phyloP scores from a whole-genome alignment of 805 yeast genomes.

The Teunomyces gatunensis region DNA sequence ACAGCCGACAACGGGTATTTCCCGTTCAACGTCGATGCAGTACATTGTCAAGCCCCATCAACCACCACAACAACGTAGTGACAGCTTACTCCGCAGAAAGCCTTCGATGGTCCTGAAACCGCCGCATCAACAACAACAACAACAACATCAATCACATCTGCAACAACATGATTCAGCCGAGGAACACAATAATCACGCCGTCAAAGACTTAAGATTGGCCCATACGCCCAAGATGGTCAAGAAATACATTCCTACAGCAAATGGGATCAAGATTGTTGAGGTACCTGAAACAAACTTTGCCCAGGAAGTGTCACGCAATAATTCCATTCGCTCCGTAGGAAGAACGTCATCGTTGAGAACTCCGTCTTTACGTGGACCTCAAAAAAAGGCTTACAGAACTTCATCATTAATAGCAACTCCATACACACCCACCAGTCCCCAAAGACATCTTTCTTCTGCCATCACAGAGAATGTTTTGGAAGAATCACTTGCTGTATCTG shows the following conservation, averaged over 20 bases:
- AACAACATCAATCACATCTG: background rate
- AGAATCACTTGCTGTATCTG: slow-evolving; percentile 18
- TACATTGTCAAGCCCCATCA: slow-evolving; percentile 11
- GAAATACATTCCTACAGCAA: slow-evolving; percentile 70
- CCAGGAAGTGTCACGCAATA: slow-evolving; percentile 37
- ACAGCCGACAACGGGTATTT: slow-evolving; percentile 2
- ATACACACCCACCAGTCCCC: slow-evolving; percentile 10
- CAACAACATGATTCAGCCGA: background rate
- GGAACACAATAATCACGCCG: slow-evolving; percentile 26
- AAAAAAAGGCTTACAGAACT: slow-evolving; percentile 7
- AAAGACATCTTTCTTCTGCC: slow-evolving; percentile 10
- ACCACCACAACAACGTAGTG: background rate
- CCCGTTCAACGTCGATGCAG: slow-evolving; percentile 13
- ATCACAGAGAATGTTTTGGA: slow-evolving; percentile 19
- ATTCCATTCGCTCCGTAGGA: slow-evolving; percentile 35
- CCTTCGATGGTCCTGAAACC: background rate
- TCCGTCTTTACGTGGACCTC: background rate
- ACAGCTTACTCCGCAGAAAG: slow-evolving; percentile 1
- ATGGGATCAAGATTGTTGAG: slow-evolving; percentile 67
- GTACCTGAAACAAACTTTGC: slow-evolving; percentile 52
- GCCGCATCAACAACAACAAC: background rate
- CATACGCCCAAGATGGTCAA: slow-evolving; percentile 48
- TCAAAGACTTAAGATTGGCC: slow-evolving; percentile 34
- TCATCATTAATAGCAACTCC: slow-evolving; percentile 13
- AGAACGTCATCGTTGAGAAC: slow-evolving; percentile 18